These are phyloP conservation scores for Gossypium armourianum DNA, from an alignment of 441 rosid species.

Conservation along the genomic window DNA sequence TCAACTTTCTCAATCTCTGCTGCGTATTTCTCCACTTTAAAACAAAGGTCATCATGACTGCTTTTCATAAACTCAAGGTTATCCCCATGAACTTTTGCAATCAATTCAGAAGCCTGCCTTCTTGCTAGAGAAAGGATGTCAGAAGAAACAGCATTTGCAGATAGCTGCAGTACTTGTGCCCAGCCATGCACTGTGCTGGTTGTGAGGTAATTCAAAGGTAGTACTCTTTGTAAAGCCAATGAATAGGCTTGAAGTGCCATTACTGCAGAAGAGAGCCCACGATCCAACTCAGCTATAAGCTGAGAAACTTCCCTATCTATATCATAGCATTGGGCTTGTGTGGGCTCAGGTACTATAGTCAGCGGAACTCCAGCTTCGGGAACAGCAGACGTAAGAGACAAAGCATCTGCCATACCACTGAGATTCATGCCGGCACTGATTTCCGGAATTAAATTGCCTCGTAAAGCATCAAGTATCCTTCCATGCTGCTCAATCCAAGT, in stretches of 20 bases:
- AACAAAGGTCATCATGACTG: slow-evolving; percentile 55
- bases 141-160: slow-evolving; percentile 61
- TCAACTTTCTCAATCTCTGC: slow-evolving; percentile 59
- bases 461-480: slow-evolving; percentile 72
- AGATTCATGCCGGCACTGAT: slow-evolving; percentile 39
- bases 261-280: slow-evolving; percentile 61
- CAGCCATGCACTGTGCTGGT: slow-evolving; percentile 77
- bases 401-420: slow-evolving; percentile 39
- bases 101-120: slow-evolving; percentile 74
- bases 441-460: slow-evolving; percentile 66
- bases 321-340: slow-evolving; percentile 78
- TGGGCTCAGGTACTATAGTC: slow-evolving; percentile 95
- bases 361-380: slow-evolving; percentile 76
- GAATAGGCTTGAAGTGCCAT: slow-evolving; percentile 65
- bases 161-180: slow-evolving; percentile 73
- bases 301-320: slow-evolving; percentile 79
- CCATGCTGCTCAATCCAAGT: slow-evolving; percentile 87
- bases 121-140: slow-evolving; percentile 64
- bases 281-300: slow-evolving; percentile 60
- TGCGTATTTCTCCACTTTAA: slow-evolving; percentile 54
- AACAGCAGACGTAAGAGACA: slow-evolving; percentile 86
- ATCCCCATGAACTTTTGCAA: slow-evolving; percentile 43
- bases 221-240: slow-evolving; percentile 70
- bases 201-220: slow-evolving; percentile 77
- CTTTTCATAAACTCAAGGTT: slow-evolving; percentile 46